Base-by-base conservation (phyloP, 495 filamentous ascomycete genomes). In the Penicillium roqueforti region DNA sequence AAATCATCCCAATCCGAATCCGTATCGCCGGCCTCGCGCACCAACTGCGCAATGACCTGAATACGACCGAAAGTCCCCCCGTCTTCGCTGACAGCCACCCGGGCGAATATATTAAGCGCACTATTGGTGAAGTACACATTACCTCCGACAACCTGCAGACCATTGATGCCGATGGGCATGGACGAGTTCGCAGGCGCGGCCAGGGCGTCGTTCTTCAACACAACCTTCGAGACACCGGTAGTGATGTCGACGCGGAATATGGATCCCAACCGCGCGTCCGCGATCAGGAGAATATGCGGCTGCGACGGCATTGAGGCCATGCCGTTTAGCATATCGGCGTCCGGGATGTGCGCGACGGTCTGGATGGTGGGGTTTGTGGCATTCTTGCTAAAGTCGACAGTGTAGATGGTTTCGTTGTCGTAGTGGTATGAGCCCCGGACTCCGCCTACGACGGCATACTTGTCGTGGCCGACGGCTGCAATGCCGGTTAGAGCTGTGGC, bases 81-180 rank as follows among this genome's bases (percentile, higher is more conserved):
- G 7, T 65, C 39, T 6, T 18, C 25, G 23, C 66, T 64, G 8
- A 77, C 56, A 1, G 23, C 43, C 0, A 70, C 55, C 13, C 67
- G 59, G 42, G 60, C 73, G 36, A 76, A 69, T 6, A 64, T 59
- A 4, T 53, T 60, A 28, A 60, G 53, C 0, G 69, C 67, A 18
- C 72, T 73, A 51, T 76, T 76, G 28, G 72, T 73, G 56, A 76
- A 80, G 56, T 73, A 76, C 3, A 74, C 46, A 34, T 67, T 57
- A 0, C 57, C 53, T 0, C 53, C 56, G 3, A 48, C 43, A 1
- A 71, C 51, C 31, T 68, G 67, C 0, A 80, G 14, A 4, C 76
- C 75, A 41, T 80, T 77, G 22, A 78, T 68, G 3, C 73, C 76
- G 2, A 76, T 55, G 5, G 72, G 61, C 4, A 59, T 36, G 10